Evolutionary conservation across 805 yeast species (phyloP), one percentile per base, ranked within the genome.

Genomic region (Myxozyma kluyveri): DNA sequence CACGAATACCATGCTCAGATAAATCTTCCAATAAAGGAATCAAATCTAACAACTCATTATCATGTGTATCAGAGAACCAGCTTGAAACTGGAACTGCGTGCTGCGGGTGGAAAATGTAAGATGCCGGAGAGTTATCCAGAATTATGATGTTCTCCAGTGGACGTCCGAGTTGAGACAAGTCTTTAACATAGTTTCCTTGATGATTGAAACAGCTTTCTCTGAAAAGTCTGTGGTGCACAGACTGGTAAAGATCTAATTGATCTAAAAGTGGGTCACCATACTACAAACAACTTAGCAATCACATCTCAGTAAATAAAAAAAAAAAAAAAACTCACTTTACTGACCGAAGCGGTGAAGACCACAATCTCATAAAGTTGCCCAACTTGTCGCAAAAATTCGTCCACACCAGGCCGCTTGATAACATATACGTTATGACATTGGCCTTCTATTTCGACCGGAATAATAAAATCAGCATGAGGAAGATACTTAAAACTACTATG

Each of bases 21-120:
- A 93, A 72, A 67, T 93, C 98, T 68, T 88, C 88, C 61, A 93
- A 75, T 54, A 93, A 82, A 12, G 98, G 99, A 49, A 93, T 72
- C 69, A 93, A 80, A 70, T 93, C 99, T 56, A 87, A 70, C 63
- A 93, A 76, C 75, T 93, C 99, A 67, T 90, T 90, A 69, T 93
- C 99, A 69, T 93, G 99, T 26, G 93, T 82, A 71, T 93, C 99
- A 61, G 96, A 87, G 75, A 93, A 93, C 99, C 99, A 93, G 68
- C 93, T 84, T 60, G 96, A 87, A 26, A 93, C 87, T 22, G 99
- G 99, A 26, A 93, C 85, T 6, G 98, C 95, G 72, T 93, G 96
- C 69, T 88, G 95, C 19, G 99, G 99, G 67, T 93, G 98, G 75
- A 93, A 87, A 50, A 91, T 83, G 70, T 93, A 93, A n/a, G 96